These are phyloP conservation scores for Botrytis medusae DNA, from an alignment of 2,329 filamentous ascomycete species.

Conservation along the genomic window DNA sequence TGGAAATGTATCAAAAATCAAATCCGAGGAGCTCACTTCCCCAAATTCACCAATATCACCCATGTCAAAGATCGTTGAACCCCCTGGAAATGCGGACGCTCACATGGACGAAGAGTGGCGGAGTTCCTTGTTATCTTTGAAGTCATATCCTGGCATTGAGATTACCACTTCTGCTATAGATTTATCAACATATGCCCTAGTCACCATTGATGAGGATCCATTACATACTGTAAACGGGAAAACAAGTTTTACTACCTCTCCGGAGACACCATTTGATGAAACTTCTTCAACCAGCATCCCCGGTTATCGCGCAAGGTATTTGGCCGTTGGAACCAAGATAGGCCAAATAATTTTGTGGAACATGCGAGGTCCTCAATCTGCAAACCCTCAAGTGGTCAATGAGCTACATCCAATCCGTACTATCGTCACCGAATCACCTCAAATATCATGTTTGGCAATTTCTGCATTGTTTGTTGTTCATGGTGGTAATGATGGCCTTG, in stretches of 20 bases:
- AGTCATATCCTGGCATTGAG: constrained; percentile 56
- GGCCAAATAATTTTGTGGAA: constrained; percentile 86
- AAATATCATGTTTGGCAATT: constrained; percentile 78
- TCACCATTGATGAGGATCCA: constrained; percentile 77
- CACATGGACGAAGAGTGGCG: constrained; percentile 63
- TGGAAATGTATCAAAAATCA: constrained; percentile 34
- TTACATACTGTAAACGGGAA: constrained; percentile 58
- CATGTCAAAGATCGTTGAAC: constrained; percentile 25
- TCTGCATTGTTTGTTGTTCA: constrained; percentile 87
- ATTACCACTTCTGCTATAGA: constrained; percentile 75
- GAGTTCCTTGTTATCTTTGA: constrained; percentile 60
- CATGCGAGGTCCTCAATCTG: constrained; percentile 63
- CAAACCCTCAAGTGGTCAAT: constrained; percentile 54
- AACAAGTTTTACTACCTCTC: constrained; percentile 33
- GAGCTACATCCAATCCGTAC: constrained; percentile 70
- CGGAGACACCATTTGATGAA: constrained; percentile 33
- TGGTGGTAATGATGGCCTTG: constrained; percentile 90
- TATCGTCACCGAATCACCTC: constrained; percentile 87
- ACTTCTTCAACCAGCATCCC: constrained; percentile 62
- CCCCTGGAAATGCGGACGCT: constrained; percentile 32
- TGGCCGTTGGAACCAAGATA: constrained; percentile 76
- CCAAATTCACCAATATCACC: constrained; percentile 34
- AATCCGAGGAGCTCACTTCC: constrained; percentile 29
- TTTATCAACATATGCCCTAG: constrained; percentile 66
- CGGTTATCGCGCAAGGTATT: constrained; percentile 76